Evolutionary conservation across 2,329 filamentous ascomycete species (phyloP), one percentile per base, ranked within the genome.

Genomic region (Didymella pinodella): DNA sequence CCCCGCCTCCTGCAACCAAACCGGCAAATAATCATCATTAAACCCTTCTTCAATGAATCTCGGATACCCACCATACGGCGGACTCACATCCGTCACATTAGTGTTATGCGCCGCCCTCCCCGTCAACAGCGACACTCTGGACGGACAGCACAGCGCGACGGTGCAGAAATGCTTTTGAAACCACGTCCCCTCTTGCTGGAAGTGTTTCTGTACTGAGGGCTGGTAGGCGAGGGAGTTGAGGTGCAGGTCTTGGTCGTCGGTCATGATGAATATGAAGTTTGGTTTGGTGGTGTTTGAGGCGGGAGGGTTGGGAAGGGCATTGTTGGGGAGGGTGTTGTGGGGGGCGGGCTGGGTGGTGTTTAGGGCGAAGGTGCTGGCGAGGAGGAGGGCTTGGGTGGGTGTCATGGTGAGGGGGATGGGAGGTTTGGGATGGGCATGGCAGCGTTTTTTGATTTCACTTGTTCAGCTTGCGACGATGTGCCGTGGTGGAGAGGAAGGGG

Each of bases 31-130:
- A 34, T 88, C 83, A 1, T 88, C 82, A 57, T 91, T 90, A 59
- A 86, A 81, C 0, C 89, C 88, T 51, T 89, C 81, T 3, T 78
- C 78, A 14, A 91, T 77, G 55, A 91, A 89, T 66, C 90, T 90
- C 1, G 86, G 85, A 65, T 88, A 92, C 4, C 85, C 85, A 82
- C 81, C 84, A 59, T 85, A 85, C 11, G 84, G 85, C 47, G 85
- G 79, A 29, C 71, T 73, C 0, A 85, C 81, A 66, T 84, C 82
- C 0, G 89, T 91, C 1, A 91, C 86, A 64, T 91, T 91, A 0
- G 88, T 90, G 63, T 90, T 90, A 65, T 91, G 89, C 0, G 88
- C 86, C 7, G 85, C 82, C 67, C 85, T 85, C 0, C 89, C 88
- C 0, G 88, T 90, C 83, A 83, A 86, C 1, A 91, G 73, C 14